A percentile compares a stretch with the other conserved stretches of the same genome.
These are phyloP conservation scores for Cryptococcus sp. DNA, from an alignment of 1,284 basidiomycete genomes.

Conservation along the genomic window DNA sequence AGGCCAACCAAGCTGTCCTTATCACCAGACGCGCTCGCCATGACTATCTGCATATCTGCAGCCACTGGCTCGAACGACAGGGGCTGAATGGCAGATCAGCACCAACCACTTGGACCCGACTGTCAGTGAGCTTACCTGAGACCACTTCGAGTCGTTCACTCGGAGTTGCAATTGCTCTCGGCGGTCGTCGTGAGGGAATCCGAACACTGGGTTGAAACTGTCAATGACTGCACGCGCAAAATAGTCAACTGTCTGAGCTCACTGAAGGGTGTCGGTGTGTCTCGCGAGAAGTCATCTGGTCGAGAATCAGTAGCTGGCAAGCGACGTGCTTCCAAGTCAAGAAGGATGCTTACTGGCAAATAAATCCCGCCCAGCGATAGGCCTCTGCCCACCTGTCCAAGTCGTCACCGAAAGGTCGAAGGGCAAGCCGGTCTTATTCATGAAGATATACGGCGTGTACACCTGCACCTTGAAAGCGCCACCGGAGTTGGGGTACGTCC, in stretches of 20 bases:
- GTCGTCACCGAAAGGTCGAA: constrained; percentile 74
- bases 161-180: constrained; percentile 82
- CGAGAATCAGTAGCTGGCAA: constrained; percentile 24
- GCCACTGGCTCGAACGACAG: constrained; percentile 86
- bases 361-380: constrained; percentile 74
- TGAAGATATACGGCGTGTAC: constrained; percentile 84
- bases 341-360: constrained; percentile 34
- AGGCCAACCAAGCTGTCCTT: constrained; percentile 84
- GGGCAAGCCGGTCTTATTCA: constrained; percentile 90
- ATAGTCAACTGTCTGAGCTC: constrained; percentile 41
- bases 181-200: constrained; percentile 71
- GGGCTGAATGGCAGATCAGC: constrained; percentile 52
- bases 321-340: neutral
- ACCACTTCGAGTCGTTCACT: constrained; percentile 87
- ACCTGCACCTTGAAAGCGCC: constrained; percentile 99
- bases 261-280: constrained; percentile 71
- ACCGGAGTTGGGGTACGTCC: constrained; percentile 83
- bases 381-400: constrained; percentile 67
- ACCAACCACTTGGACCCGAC: constrained; percentile 4
- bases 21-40: constrained; percentile 64
- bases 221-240: neutral
- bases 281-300: constrained; percentile 55
- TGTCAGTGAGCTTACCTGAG: constrained; percentile 58
- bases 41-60: constrained; percentile 79
- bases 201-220: constrained; percentile 64